phyloP scores from a whole-genome alignment of 2,329 filamentous ascomycete genomes.

The Ambrosiella beaveri region DNA sequence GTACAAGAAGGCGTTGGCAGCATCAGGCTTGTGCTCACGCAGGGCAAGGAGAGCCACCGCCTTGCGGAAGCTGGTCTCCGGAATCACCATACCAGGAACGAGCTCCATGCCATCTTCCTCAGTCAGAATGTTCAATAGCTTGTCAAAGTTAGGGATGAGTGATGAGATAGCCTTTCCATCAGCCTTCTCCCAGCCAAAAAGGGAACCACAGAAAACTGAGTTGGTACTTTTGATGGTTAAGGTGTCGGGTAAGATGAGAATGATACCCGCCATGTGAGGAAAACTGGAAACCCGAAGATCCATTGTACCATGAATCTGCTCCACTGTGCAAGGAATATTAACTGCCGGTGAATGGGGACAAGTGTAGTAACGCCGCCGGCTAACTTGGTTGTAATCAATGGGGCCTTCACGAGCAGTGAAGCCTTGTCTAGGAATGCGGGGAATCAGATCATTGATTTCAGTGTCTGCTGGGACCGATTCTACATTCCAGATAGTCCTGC shows the following conservation, averaged over 20 bases:
- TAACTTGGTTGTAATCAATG: constrained; percentile 61
- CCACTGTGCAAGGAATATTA: constrained; percentile 70
- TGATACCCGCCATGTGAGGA: constrained; percentile 91
- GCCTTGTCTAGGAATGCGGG: constrained; percentile 61
- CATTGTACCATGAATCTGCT: constrained; percentile 49
- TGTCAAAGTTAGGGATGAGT: constrained; percentile 75
- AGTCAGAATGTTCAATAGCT: constrained; percentile 60
- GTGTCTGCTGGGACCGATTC: constrained; percentile 48
- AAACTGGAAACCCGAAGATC: constrained; percentile 82
- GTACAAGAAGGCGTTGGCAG: constrained; percentile 59
- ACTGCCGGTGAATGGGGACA: constrained; percentile 60
- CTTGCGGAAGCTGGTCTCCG: constrained; percentile 86
- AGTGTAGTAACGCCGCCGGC: constrained; percentile 62
- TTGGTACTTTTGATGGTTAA: constrained; percentile 83
- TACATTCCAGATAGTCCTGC: constrained; percentile 71
- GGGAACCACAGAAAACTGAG: constrained; percentile 76
- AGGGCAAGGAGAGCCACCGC: constrained; percentile 72
- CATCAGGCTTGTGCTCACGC: constrained; percentile 66
- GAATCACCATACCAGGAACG: constrained; percentile 87
- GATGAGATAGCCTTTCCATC: constrained; percentile 65
- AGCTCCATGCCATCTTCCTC: constrained; percentile 74
- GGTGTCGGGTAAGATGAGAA: constrained; percentile 67
- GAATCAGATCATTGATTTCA: constrained; percentile 63
- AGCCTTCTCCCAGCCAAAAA: constrained; percentile 77
- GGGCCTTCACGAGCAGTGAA: constrained; percentile 53